These are phyloP conservation scores for Skeletonema marinoi DNA, from an alignment of 108 stramenopile genomes.

Conservation along the genomic window DNA sequence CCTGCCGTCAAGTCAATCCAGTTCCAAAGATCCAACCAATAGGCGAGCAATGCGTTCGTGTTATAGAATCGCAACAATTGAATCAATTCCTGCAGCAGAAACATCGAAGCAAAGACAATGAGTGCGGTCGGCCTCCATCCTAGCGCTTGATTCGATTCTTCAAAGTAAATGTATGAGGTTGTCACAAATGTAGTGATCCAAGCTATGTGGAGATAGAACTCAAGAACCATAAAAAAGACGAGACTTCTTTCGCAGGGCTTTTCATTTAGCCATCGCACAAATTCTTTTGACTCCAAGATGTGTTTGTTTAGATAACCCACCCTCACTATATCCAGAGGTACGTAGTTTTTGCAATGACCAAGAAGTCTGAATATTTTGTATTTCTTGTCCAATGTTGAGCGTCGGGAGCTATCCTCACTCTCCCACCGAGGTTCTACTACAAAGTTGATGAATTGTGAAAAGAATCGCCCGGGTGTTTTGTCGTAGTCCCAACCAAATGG, in stretches of 20 bases:
- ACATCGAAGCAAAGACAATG: not conserved
- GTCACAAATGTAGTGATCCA: not conserved
- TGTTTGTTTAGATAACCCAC: not conserved
- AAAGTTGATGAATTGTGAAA: not conserved
- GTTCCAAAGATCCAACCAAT: constrained; percentile 11
- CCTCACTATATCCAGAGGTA: not conserved
- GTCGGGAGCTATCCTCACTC: not conserved
- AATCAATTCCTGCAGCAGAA: not conserved
- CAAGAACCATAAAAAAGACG: not conserved
- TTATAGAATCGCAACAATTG: constrained; percentile 3
- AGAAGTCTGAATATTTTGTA: not conserved
- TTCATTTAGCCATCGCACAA: not conserved
- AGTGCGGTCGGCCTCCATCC: not conserved
- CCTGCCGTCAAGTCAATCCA: not conserved
- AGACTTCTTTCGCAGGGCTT: not conserved
- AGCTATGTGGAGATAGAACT: constrained; percentile 4
- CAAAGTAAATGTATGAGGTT: not conserved
- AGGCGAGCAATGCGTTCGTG: not conserved
- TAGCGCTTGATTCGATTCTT: not conserved
- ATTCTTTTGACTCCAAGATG: not conserved
- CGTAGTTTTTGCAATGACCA: constrained; percentile 10
- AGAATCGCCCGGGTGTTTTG: not conserved
- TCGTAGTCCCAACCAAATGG: not conserved
- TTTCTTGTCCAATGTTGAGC: not conserved
- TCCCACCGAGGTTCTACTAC: not conserved